Base-by-base conservation (phyloP, 306 rosid genomes). In the Malus asiatica region DNA sequence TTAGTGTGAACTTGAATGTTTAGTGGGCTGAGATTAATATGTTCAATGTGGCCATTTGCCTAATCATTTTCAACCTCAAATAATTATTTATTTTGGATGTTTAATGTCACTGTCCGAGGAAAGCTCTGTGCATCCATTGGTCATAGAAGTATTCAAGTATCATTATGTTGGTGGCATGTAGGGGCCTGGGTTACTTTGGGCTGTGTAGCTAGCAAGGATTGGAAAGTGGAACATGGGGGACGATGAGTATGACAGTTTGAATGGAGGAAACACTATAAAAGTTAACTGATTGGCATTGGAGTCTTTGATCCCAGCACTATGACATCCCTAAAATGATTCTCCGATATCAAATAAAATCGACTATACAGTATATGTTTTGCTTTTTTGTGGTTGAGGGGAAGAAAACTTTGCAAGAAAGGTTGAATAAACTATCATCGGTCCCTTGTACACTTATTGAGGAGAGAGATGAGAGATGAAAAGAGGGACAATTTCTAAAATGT, bases 261-360 rank as follows among this genome's bases (percentile, higher is more conserved):
- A 77, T 73, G 75, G 64, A 45, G 53, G 74, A 46, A 70, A 71
- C 77, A 71, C 79, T 62, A 42, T 30, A 73, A 68, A 69, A 23
- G 51, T 11, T 3, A 45, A 27, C 14, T 75, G 61, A 70, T 53
- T 58, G 77, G 80, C 46, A 27, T 70, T 80, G 71, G 66, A 58
- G 59, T 44, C 61, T 68, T 71, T 14, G 76, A 79, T 79, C 81
- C 79, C 82, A 84, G 71, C 84, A 68, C 58, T 57, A 33, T 30
- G 78, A 22, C 59, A 67, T 52, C 72, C 72, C 70, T 46, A 22
- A 27, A 25, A 45, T 33, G 40, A 59, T 16, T 45, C 75, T 32
- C 18, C 57, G 30, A 61, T 12, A 4, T 23, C 4, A 19, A 55
- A 15, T 15, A 48, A 5, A 48, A 48, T 48, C 19, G 5, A 14